Percentiles rank a stretch among this genome's conserved stretches.
Evolutionary conservation across 768 basidiomycete species (phyloP).

Genomic region (Hemileccinum rubropunctum): DNA sequence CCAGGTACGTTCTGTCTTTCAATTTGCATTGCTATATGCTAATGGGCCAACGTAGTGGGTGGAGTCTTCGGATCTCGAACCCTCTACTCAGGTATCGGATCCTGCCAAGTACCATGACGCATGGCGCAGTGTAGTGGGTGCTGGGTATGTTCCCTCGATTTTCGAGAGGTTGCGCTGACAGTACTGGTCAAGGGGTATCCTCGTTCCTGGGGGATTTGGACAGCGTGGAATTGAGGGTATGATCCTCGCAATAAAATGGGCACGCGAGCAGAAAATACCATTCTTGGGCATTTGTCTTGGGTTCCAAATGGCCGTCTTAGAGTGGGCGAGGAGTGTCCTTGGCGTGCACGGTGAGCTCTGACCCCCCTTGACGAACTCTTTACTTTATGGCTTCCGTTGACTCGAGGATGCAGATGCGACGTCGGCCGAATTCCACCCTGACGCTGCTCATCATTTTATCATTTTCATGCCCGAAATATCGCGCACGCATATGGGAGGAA

Average conservation of each 20-base stretch:
- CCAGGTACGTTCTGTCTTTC: slow-evolving; percentile 50
- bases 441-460: slow-evolving; percentile 68
- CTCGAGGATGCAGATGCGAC: slow-evolving; percentile 60
- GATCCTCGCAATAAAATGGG: slow-evolving; percentile 97
- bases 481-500: slow-evolving; percentile 96
- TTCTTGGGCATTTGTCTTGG: slow-evolving; percentile 97
- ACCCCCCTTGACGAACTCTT: not conserved
- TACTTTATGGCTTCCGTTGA: slow-evolving; percentile 6
- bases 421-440: slow-evolving; percentile 74
- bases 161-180: slow-evolving; percentile 10
- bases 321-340: slow-evolving; percentile 88
- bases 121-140: slow-evolving; percentile 88
- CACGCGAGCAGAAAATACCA: slow-evolving; percentile 90
- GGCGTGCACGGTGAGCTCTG: slow-evolving; percentile 55
- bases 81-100: slow-evolving; percentile 69
- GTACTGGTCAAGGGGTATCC: slow-evolving; percentile 67
- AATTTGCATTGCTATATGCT: slow-evolving; percentile 1
- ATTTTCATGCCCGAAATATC: slow-evolving; percentile 99
- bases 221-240: slow-evolving; percentile 93
- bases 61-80: slow-evolving; percentile 89
- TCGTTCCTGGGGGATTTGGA: slow-evolving; percentile 97
- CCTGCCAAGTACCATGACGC: slow-evolving; percentile 94
- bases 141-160: slow-evolving; percentile 53
- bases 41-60: slow-evolving; percentile 68
- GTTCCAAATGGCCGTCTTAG: slow-evolving; percentile 95